Base-by-base conservation (phyloP, 805 yeast genomes). In the Kregervanrija delftensis region DNA sequence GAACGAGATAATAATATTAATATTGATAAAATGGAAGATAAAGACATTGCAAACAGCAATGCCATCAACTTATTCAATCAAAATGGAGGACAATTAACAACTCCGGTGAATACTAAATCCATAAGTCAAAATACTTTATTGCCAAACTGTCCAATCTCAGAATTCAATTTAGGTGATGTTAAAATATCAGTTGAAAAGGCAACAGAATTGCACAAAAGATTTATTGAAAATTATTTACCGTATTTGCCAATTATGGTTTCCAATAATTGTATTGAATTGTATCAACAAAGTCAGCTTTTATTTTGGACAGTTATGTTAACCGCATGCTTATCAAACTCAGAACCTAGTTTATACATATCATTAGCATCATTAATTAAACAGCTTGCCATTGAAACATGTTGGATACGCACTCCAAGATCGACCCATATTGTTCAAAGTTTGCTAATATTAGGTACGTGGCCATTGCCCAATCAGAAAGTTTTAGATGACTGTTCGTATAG, bases 381-480 rank as follows among this genome's bases (percentile, higher is more conserved):
- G 56, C 67, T 89, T 52, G 96, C 96, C 0, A 87, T 87, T 43
- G 95, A 86, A 57, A 86, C 95, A 0, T 88, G 96, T 64, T 87
- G 96, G 95, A 79, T 89, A 40, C 70, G 90, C 46, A 90, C 97
- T 0, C 96, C 97, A 2, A 73, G 97, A 58, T 86, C 96, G 2
- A 86, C 96, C 0, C 96, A 90, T 61, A 90, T 90, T 35, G 87
- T 90, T 8, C 97, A 90, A 59, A 95, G 96, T 0, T 68, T 90
- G 35, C 66, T 90, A 22, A 83, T 90, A n/a, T 68, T 90, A 30
- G 79, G 90, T 30, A 79, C 80, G 12, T 90, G 97, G 97, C 96
- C 96, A 0, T 63, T 90, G 38, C 97, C 97, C 0, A 89, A 89
- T 57, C 90, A 86, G 57, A 90, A 89, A 57, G 91, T 90, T 14